Base-by-base conservation (phyloP, 164 flowering plant species). In the Tetracentron sinense region DNA sequence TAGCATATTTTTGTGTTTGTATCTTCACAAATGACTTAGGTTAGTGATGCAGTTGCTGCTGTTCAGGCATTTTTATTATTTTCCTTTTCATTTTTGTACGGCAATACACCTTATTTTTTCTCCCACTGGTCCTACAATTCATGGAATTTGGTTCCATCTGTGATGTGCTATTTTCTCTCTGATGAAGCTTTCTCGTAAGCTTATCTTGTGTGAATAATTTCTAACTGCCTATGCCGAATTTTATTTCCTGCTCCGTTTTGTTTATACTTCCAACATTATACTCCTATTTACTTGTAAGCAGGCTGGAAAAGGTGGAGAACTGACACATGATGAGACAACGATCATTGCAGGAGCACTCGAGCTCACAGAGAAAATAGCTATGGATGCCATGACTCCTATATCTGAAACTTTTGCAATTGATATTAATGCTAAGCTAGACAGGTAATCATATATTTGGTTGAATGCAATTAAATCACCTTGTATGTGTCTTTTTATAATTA, bases 241-340 rank as follows among this genome's bases (percentile, higher is more conserved):
- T 21, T 42, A 19, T 51, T 42, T 20, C 30, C 62, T 61, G 6
- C 30, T 38, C 22, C 29, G 58, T 47, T 15, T 26, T 3, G 2
- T 42, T 48, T 42, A 38, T 26, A 21, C 49, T 58, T 27, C 63
- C 52, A 30, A 38, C 44, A 33, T 27, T 21, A 2, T 49, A 10
- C 28, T 48, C 42, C 21, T 16, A 20, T 50, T 67, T 25, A 42
- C 26, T 63, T 52, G 57, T 64, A 22, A 64, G 51, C 71, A 94
- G 98, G 98, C 98, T 61, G 99, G 99, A 70, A 94, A 94, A 81
- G 99, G 99, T 65, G 99, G 99, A 56, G 99, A 94, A 69, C 77
- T 94, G 73, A 94, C 97, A 28, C 97, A 83, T 73, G 96, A 92
- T 67, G 97, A 95, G 78, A 95, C 99, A 59, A 92, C 99, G 52